Evolutionary conservation across 2,329 filamentous ascomycete genomes (phyloP).

Genomic region (Ascochyta pisi): DNA sequence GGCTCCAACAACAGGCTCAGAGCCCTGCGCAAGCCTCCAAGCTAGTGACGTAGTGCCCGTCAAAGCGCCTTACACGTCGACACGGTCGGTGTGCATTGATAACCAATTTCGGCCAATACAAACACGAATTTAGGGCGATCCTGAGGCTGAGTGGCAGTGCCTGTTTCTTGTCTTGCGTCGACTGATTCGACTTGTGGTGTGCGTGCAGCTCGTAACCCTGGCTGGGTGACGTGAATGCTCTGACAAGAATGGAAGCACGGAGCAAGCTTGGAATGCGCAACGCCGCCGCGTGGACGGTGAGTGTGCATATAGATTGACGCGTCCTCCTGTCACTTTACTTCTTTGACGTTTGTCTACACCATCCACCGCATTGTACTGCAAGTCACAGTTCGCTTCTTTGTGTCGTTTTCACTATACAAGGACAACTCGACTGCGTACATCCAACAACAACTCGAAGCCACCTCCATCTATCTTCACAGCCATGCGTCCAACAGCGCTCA

Average conservation of each 20-base stretch:
- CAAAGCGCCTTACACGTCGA: slow-evolving; percentile 30
- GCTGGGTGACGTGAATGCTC: slow-evolving; percentile 35
- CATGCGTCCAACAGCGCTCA: slow-evolving; percentile 57
- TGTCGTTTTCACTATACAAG: neutral
- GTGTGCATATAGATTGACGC: slow-evolving; percentile 13
- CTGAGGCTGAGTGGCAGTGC: slow-evolving; percentile 28
- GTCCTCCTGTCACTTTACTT: neutral
- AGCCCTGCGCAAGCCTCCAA: slow-evolving; percentile 25
- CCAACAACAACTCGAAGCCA: neutral
- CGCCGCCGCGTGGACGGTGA: slow-evolving; percentile 6
- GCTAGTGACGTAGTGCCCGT: slow-evolving; percentile 20
- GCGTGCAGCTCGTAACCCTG: slow-evolving; percentile 18
- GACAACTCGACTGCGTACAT: neutral
- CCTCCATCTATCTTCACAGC: neutral
- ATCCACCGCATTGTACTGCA: slow-evolving; percentile 4
- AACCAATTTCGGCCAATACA: slow-evolving; percentile 16
- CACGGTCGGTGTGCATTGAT: slow-evolving; percentile 24
- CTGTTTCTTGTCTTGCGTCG: slow-evolving; percentile 16
- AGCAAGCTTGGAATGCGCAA: slow-evolving; percentile 18
- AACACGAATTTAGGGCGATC: slow-evolving; percentile 19
- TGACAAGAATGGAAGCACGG: slow-evolving; percentile 17
- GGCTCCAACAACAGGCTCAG: slow-evolving; percentile 20
- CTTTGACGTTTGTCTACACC: slow-evolving; percentile 10
- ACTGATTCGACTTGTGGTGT: slow-evolving; percentile 19
- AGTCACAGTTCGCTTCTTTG: neutral